These are phyloP conservation scores for Blastobotrys arbuscula DNA, from an alignment of 1,139 yeast species.

Conservation along the genomic window DNA sequence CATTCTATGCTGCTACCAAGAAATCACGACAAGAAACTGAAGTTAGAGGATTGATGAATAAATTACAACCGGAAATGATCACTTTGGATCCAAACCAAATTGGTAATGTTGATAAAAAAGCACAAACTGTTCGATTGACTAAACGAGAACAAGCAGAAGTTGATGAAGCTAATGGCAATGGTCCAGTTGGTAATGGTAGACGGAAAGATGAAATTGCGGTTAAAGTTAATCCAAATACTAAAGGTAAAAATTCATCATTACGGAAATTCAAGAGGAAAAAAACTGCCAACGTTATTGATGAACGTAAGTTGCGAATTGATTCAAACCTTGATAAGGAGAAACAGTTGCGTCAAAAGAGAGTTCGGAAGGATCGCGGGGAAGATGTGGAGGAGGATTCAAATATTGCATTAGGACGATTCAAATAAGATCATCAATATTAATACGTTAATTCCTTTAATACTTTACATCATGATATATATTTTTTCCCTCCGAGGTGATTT, in stretches of 20 bases:
- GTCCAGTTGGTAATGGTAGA: background rate
- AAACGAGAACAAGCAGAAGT: constrained; percentile 41
- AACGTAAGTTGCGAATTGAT: constrained; percentile 79
- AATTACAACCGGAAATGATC: constrained; percentile 88
- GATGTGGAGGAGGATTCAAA: constrained; percentile 25
- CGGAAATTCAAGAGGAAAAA: constrained; percentile 79
- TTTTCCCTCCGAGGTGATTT: too few species aligned
- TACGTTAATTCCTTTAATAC: too few species aligned
- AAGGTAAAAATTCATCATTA: constrained; percentile 77
- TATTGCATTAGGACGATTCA: constrained; percentile 32
- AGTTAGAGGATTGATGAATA: constrained; percentile 79
- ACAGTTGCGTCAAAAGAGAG: constrained; percentile 53
- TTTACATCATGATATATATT: too few species aligned
- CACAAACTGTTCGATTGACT: constrained; percentile 56
- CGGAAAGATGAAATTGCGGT: constrained; percentile 32
- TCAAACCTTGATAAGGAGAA: constrained; percentile 70
- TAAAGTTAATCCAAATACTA: constrained; percentile 41
- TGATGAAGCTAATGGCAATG: constrained; percentile 33
- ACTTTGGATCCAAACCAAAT: constrained; percentile 82
- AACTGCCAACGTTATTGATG: constrained; percentile 80
- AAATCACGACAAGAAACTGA: constrained; percentile 93
- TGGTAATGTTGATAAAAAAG: constrained; percentile 76
- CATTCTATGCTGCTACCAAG: constrained; percentile 68
- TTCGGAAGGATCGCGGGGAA: constrained; percentile 13
- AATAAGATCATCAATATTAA: too few species aligned